A percentile compares a stretch with the other conserved stretches of the same genome.
phyloP scores from a whole-genome alignment of 1,284 basidiomycete species.

The Mycena citricolor region DNA sequence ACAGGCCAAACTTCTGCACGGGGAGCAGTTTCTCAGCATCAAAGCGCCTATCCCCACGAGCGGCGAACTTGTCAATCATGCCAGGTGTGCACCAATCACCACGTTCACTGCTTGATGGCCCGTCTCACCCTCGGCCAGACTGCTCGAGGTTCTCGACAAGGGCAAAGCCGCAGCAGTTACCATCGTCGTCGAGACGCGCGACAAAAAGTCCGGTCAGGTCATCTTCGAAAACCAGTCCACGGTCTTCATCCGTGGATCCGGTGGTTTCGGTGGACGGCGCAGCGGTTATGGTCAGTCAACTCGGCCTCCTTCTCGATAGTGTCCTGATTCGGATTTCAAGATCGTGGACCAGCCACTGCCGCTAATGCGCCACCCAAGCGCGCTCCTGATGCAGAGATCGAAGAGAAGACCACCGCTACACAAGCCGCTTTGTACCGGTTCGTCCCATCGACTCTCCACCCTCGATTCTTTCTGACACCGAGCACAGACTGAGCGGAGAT shows the following conservation, averaged over 20 bases:
- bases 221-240: conserved; percentile 95
- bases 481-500: conserved; percentile 78
- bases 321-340: conserved; percentile 39
- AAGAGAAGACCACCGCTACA: conserved; percentile 80
- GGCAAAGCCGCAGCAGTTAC: conserved; percentile 93
- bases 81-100: conserved; percentile 47
- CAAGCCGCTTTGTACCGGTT: conserved; percentile 92
- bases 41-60: conserved; percentile 86
- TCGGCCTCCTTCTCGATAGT: neutral
- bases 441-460: conserved; percentile 23
- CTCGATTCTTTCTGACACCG: conserved; percentile 9
- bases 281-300: conserved; percentile 63
- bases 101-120: neutral
- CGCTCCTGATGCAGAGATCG: conserved; percentile 79
- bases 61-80: conserved; percentile 79
- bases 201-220: conserved; percentile 76
- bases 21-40: conserved; percentile 94
- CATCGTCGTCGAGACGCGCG: conserved; percentile 73
- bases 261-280: conserved; percentile 94
- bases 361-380: conserved; percentile 82
- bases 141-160: conserved; percentile 84
- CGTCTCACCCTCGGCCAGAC: conserved; percentile 37
- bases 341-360: conserved; percentile 89
- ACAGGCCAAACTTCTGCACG: conserved; percentile 93
- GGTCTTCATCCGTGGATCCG: conserved; percentile 90